Conservation (phyloP, 1,139 yeast genomes). For the Yamadazyma mexicana region DNA sequence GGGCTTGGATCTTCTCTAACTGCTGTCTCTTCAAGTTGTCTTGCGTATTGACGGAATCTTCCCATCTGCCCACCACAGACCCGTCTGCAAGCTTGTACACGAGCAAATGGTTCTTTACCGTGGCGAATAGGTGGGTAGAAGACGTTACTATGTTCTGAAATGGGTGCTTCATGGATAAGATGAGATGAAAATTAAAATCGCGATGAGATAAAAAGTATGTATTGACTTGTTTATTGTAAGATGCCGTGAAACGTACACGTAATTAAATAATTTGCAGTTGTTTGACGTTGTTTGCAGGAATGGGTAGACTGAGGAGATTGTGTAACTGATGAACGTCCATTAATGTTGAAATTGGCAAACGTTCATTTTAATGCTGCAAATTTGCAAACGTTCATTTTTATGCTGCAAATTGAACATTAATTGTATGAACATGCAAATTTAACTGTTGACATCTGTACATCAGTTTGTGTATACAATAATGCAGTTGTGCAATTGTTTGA, state of each 20-base stretch:
- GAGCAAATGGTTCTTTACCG: conserved; percentile 57
- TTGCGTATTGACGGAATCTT: conserved; percentile 50
- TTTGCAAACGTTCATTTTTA: too few species aligned
- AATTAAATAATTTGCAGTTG: not conserved
- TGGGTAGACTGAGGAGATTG: too few species aligned
- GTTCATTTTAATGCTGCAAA: too few species aligned
- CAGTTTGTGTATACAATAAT: too few species aligned
- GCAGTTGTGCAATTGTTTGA: too few species aligned
- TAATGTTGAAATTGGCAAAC: too few species aligned
- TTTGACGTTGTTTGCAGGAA: not conserved
- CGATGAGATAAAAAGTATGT: not conserved
- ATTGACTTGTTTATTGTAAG: too few species aligned
- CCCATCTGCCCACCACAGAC: conserved; percentile 53
- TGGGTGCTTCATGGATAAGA: conserved; percentile 61
- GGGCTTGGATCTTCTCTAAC: conserved; percentile 33
- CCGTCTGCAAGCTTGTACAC: conserved; percentile 43
- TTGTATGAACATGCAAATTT: too few species aligned
- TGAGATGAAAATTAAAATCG: conserved; percentile 9
- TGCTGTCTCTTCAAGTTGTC: conserved; percentile 46
- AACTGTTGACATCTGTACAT: too few species aligned
- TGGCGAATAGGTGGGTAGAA: conserved; percentile 51
- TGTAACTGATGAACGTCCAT: too few species aligned
- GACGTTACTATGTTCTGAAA: conserved; percentile 53
- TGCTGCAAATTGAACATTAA: too few species aligned
- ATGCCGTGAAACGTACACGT: not conserved